Percentiles rank a stretch among this genome's conserved stretches.
Evolutionary conservation across 2,329 filamentous ascomycete species (phyloP).

Genomic region (Teratosphaeria zuluensis): DNA sequence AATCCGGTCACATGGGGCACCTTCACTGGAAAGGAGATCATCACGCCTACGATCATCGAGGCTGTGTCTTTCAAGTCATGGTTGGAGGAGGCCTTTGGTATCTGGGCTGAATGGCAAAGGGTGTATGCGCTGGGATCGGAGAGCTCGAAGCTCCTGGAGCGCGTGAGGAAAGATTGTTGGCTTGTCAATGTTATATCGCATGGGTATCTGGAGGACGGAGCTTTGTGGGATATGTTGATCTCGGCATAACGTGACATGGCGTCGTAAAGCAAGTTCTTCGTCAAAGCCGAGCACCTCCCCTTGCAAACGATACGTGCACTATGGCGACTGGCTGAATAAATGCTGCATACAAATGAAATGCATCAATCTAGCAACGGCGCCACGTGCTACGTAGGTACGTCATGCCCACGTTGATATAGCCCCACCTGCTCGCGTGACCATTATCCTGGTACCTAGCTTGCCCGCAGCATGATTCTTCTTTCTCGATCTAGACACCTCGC

Average conservation of each 20-base stretch:
- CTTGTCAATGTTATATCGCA: slow-evolving; percentile 87
- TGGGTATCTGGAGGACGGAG: slow-evolving; percentile 60
- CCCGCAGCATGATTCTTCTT: background rate
- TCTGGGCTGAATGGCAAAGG: slow-evolving; percentile 88
- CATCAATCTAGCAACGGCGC: background rate
- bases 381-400: background rate
- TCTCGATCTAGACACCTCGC: background rate
- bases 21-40: slow-evolving; percentile 89
- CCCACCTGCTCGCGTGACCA: background rate
- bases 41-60: slow-evolving; percentile 94
- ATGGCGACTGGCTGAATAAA: too few relatives aligned
- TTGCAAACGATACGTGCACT: too few relatives aligned
- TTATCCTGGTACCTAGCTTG: background rate
- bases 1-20: slow-evolving; percentile 97
- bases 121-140: slow-evolving; percentile 69
- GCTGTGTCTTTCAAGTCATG: slow-evolving; percentile 88
- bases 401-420: background rate
- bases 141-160: slow-evolving; percentile 61
- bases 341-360: background rate
- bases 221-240: slow-evolving; percentile 52
- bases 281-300: too few relatives aligned
- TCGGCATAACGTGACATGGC: background rate
- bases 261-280: background rate
- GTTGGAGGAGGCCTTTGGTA: slow-evolving; percentile 91
- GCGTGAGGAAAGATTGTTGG: slow-evolving; percentile 63